phyloP scores from a whole-genome alignment of 1,284 basidiomycete genomes.

The Tetrapyrgos nigripes region DNA sequence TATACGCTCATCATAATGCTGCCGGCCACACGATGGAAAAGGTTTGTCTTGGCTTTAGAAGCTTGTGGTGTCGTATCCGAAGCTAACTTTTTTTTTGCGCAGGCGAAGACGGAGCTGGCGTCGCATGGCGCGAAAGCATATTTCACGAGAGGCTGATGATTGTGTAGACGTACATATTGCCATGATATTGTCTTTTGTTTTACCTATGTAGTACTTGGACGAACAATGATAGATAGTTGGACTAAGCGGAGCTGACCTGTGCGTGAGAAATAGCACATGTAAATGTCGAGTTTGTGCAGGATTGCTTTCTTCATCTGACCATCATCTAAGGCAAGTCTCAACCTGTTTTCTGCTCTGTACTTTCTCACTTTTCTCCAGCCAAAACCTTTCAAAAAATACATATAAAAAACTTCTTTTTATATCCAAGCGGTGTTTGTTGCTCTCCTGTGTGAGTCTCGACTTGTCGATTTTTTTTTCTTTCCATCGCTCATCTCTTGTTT shows the following conservation, averaged over 20 bases:
- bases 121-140: conserved; percentile 88
- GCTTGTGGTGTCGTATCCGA: neutral
- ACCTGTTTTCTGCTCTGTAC: conserved; percentile 5
- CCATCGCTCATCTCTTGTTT: conserved; percentile 18
- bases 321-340: conserved; percentile 45
- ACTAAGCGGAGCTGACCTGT: neutral
- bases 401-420: conserved; percentile 59
- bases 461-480: conserved; percentile 31
- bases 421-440: conserved; percentile 76
- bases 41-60: conserved; percentile 47
- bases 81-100: conserved; percentile 22
- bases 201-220: neutral
- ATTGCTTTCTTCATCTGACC: conserved; percentile 41
- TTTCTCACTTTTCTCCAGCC: conserved; percentile 34
- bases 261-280: conserved; percentile 2
- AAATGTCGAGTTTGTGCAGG: conserved; percentile 14
- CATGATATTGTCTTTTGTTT: neutral
- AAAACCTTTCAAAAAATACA: conserved; percentile 62
- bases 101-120: conserved; percentile 89
- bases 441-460: conserved; percentile 60
- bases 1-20: conserved; percentile 85
- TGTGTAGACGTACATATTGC: conserved; percentile 1
- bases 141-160: conserved; percentile 74
- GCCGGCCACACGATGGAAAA: conserved; percentile 86
- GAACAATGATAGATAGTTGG: conserved; percentile 1